Evolutionary conservation across 164 flowering plant genomes (phyloP).

Genomic region (Pachysandra terminalis): DNA sequence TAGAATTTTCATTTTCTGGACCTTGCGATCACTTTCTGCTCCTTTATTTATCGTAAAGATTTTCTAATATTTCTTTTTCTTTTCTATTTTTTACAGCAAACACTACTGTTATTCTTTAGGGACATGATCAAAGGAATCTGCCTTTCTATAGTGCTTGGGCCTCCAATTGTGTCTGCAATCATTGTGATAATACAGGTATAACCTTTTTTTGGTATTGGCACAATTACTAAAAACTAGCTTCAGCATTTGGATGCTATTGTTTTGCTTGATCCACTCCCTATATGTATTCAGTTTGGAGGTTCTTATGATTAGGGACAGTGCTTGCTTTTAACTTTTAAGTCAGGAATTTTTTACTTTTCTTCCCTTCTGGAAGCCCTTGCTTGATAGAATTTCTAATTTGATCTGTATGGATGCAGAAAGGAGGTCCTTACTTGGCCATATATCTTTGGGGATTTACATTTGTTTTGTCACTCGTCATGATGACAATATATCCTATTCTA

Average conservation of each 20-base stretch:
- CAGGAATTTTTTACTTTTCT: not conserved
- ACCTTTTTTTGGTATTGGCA: not conserved
- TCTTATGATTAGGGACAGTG: not conserved
- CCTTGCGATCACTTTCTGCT: conserved; percentile 2
- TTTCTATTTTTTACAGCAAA: conserved; percentile 68
- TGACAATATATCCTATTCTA: conserved; percentile 86
- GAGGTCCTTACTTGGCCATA: conserved; percentile 96
- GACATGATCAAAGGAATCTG: conserved; percentile 79
- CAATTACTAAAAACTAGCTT: not conserved
- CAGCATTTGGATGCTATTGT: not conserved
- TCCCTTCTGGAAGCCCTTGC: not conserved
- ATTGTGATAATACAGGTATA: conserved; percentile 89
- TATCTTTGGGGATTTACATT: conserved; percentile 96
- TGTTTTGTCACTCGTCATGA: conserved; percentile 84
- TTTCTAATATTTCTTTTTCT: conserved; percentile 1
- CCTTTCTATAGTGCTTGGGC: conserved; percentile 66
- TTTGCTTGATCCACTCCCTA: not conserved
- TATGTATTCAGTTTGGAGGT: not conserved
- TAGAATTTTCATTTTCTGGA: not conserved
- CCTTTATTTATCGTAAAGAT: not conserved
- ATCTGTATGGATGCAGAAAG: conserved; percentile 61
- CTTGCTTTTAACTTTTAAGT: not conserved
- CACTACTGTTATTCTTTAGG: conserved; percentile 79
- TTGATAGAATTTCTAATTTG: not conserved
- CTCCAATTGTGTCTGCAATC: conserved; percentile 90